Evolutionary conservation across 768 basidiomycete genomes (phyloP), one percentile per base, ranked within the genome.

Genomic region (Rhizopogon vesiculosus): DNA sequence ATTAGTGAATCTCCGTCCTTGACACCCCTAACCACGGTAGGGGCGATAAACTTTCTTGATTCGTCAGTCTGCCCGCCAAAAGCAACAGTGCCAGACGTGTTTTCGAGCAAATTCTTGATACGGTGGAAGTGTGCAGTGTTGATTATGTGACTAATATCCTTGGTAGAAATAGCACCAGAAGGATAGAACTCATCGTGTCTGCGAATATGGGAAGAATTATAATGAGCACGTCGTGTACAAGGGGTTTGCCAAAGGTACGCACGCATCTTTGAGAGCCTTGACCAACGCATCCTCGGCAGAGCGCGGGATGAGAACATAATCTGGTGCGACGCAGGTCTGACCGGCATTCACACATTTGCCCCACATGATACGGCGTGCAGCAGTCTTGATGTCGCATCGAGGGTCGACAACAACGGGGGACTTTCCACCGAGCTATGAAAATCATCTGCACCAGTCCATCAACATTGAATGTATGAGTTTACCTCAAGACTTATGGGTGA

Each of bases 271-370:
- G 28, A 82, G 58, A 7, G 74, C 81, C 15, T 66, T 66, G 18
- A 77, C 55, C 22, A 79, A 57, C 31, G 57, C 62, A 28, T 76
- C 77, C 54, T 79, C 70, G n/a, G 69, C 66, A 7, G 65, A 65
- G 38, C 69, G 67, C 5, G 72, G 75, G 8, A 83, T 71, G n/a
- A 83, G 72, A 19, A 78, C 61, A 57, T 82, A 82, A 59, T 83
- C 81, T 1, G 81, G 81, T 5, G 87, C 83, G 3, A 86, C 75
- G 55, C 91, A 93, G 1, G 84, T 84, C 73, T 92, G 81, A 2
- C 92, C 92, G 0, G 81, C 83, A 61, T 94, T 94, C n/a, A 73
- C 68, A 45, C 74, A 70, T 62, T 91, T 91, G n/a, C 90, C 90
- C 89, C 89, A 93, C 38, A 92, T 67, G 43, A 94, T 76, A n/a